Evolutionary conservation across 2,329 filamentous ascomycete species (phyloP).

Genomic region (Podosphaera fusca): DNA sequence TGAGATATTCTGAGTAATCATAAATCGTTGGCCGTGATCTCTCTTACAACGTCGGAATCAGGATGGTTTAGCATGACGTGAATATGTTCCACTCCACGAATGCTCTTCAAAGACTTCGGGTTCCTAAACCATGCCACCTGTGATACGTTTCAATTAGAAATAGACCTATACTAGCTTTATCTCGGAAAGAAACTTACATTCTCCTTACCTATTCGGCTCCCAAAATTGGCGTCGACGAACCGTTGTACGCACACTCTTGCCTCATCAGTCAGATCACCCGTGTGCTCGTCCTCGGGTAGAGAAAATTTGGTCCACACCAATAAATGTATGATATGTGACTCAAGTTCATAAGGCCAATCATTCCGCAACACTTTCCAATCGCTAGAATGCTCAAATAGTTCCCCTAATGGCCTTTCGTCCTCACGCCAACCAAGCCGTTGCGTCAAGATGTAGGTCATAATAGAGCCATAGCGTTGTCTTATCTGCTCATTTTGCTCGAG

Average conservation of each 20-base stretch:
- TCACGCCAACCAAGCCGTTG: slow-evolving; percentile 45
- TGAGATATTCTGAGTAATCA: slow-evolving; percentile 24
- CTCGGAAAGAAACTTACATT: slow-evolving; percentile 23
- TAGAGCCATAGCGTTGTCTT: slow-evolving; percentile 44
- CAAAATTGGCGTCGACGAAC: slow-evolving; percentile 48
- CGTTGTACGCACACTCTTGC: slow-evolving; percentile 41
- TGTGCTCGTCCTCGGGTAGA: slow-evolving; percentile 39
- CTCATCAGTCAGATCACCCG: slow-evolving; percentile 37
- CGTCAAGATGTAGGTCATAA: slow-evolving; percentile 50
- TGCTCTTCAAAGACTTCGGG: slow-evolving; percentile 63
- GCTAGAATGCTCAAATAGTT: slow-evolving; percentile 10
- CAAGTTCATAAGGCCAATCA: slow-evolving; percentile 86
- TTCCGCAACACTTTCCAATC: slow-evolving; percentile 63
- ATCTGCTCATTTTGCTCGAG: slow-evolving; percentile 43
- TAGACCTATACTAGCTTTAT: not conserved
- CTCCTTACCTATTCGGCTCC: slow-evolving; percentile 24
- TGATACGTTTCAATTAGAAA: not conserved
- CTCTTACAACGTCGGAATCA: slow-evolving; percentile 40
- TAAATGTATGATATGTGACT: slow-evolving; percentile 54
- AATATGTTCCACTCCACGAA: slow-evolving; percentile 77
- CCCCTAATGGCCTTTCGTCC: slow-evolving; percentile 22
- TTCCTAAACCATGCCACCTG: slow-evolving; percentile 71
- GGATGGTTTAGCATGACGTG: slow-evolving; percentile 78
- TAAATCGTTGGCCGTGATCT: slow-evolving; percentile 52
- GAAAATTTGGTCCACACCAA: slow-evolving; percentile 87